Base-by-base conservation (phyloP, 2,329 filamentous ascomycete species). In the Fusarium penzigii region DNA sequence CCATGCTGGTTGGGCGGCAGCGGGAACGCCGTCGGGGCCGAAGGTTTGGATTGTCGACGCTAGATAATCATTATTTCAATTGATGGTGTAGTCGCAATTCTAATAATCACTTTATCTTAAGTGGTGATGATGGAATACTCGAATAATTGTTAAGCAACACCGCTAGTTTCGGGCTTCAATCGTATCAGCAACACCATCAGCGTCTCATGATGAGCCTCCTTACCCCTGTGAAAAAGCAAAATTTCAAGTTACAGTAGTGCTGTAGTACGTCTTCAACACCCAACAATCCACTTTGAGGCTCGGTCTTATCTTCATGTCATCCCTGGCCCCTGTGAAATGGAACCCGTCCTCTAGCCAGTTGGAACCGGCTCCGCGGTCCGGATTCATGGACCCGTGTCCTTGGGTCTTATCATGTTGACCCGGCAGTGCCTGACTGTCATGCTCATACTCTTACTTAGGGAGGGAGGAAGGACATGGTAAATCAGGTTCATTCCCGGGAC, bases 301-400 rank as follows among this genome's bases (percentile, higher is more conserved):
- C 62, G 57, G 61, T 44, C 55, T 63, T 64, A 64, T 61, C 61
- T 58, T 36, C 10, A 3, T 14, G 32, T 36, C 32, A 36, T 11
- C 32, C 32, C 29, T 29, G 4, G 25, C 7, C 4, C 46, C 55
- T 54, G 43, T 49, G 39, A 20, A 13, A 29, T 39, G 34, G 25
- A 39, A 38, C 20, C 20, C 20, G 20, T 17, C 39, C 40, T 14
- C 13, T 36, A 48, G 58, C 52, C 54, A 58, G 38, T 51, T 56
- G 57, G 56, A 42, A 48, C 59, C 44, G 48, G 53, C 42, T 36
- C 57, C 53, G 55, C 53, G 59, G 47, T 44, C 53, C 58, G 53
- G 61, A 47, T 41, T 34, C 43, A 29, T 32, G 20, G 4, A 42
- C 47, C 61, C 61, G 61, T 54, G 53, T 42, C 46, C 52, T 52